Percentiles rank a stretch among this genome's conserved stretches.
phyloP scores from a whole-genome alignment of 2,329 filamentous ascomycete species.

The Pseudocercospora fijiensis region DNA sequence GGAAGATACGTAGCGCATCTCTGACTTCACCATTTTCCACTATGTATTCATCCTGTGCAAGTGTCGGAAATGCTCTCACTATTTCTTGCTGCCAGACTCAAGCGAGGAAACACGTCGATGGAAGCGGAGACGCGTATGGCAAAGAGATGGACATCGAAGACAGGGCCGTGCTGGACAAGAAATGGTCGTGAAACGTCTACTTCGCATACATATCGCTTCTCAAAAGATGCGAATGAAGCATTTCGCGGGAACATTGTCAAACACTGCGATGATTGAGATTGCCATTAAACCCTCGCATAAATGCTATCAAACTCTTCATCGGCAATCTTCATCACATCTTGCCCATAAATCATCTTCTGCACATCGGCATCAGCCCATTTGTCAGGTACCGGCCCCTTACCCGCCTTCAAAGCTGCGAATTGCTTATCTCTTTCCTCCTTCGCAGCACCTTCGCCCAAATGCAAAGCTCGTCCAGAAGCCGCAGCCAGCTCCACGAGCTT shows the following conservation, averaged over 20 bases:
- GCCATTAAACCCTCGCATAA: constrained; percentile 31
- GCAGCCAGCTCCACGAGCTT: constrained; percentile 58
- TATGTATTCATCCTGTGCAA: neutral
- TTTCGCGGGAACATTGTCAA: too few species aligned
- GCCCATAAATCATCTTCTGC: constrained; percentile 51
- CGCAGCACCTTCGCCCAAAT: constrained; percentile 58
- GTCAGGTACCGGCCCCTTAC: constrained; percentile 48
- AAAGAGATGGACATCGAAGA: too few species aligned
- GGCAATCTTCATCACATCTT: constrained; percentile 48
- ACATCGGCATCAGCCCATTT: constrained; percentile 55
- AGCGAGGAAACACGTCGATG: too few species aligned
- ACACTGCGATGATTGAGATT: too few species aligned
- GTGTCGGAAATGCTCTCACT: too few species aligned
- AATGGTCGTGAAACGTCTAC: too few species aligned
- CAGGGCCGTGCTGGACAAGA: too few species aligned
- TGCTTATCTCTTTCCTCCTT: constrained; percentile 59
- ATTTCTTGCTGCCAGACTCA: too few species aligned
- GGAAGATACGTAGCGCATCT: neutral
- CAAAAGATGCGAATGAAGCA: too few species aligned
- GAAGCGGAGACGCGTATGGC: too few species aligned
- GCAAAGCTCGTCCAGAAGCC: constrained; percentile 54
- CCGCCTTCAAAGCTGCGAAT: constrained; percentile 50
- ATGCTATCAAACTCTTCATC: constrained; percentile 44
- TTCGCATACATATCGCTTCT: too few species aligned
- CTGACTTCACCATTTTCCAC: constrained; percentile 4